Base-by-base conservation (phyloP, 192 early-diverging fungal genomes). In the Coemansia javaensis region DNA sequence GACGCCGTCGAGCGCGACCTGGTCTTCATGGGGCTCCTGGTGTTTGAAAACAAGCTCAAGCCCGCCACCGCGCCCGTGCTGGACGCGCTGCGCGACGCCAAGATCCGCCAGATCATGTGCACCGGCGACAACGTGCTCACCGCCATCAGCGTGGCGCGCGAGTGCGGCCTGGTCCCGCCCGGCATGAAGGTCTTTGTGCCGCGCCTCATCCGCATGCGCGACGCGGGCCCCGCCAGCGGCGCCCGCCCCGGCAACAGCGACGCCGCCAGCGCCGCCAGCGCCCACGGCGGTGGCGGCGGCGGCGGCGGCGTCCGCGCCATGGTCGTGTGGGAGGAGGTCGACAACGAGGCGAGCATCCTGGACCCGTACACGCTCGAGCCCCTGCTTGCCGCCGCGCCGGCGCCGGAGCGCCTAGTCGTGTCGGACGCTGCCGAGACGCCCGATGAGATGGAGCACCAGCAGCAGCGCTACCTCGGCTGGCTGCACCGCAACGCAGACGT, bases 11-110 rank as follows among this genome's bases (percentile, higher is more conserved):
- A 99, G 63, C 62, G 68, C 1, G 82, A 87, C 23, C 53, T 99
- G 39, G 69, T 82, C 4, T 99, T 98, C 65, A 65, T 99, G 43
- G 97, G 95, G 1, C 92, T 99, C 44, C 81, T 99, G 34, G 81
- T 99, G 18, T 99, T 99, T 81, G 97, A 99, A 59, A 99, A 99
- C 81, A 98, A 94, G 77, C 67, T 98, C 20, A 99, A 99, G 54
- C 82, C 88, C 4, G 85, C 84, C 4, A 93, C 94, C 0, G 69
- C 82, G 12, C 69, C 81, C 3, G 87, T 93, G 3, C 77, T 99
- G 7, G 75, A 84, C 24, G 82, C 81, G 23, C 77, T 99, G 16
- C 69, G 81, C 20, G 78, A 79, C 18, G 97, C 97, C 10, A 77
- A 80, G 15, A 94, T 99, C 44, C 79, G 93, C 22, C 89, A 91